A percentile compares a stretch with the other conserved stretches of the same genome.
phyloP scores from a whole-genome alignment of 1,139 yeast genomes.

The Entelexis paramagnoliae region DNA sequence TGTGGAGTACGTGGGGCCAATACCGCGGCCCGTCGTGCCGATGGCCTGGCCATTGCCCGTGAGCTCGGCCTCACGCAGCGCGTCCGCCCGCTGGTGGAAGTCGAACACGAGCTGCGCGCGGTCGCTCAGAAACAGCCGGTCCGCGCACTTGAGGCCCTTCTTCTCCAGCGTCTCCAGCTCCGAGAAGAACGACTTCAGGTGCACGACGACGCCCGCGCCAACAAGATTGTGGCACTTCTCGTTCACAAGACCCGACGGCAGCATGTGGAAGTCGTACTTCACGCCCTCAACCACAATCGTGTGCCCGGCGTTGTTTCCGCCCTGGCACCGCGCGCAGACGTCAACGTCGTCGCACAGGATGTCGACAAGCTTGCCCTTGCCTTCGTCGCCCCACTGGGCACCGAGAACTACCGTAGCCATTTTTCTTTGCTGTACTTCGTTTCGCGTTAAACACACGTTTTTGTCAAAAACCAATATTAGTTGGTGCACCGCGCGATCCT shows the following conservation, averaged over 20 bases:
- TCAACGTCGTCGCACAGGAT: conserved; percentile 86
- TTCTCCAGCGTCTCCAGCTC: conserved; percentile 72
- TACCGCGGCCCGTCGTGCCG: conserved; percentile 98
- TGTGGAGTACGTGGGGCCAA: conserved; percentile 96
- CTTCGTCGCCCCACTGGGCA: conserved; percentile 99
- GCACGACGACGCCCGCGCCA: conserved; percentile 96
- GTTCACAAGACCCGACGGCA: conserved; percentile 93
- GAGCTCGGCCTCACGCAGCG: conserved; percentile 85
- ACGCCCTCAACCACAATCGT: conserved; percentile 83
- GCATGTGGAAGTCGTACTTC: conserved; percentile 96
- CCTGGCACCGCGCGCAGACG: conserved; percentile 96
- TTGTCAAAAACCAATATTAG: background rate
- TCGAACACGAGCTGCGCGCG: conserved; percentile 96
- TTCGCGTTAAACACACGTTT: background rate
- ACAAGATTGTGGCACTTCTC: conserved; percentile 80
- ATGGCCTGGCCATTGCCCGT: conserved; percentile 69
- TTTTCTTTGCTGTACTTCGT: background rate
- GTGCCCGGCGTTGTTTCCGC: conserved; percentile 99
- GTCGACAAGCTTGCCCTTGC: conserved; percentile 95
- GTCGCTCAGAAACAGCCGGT: conserved; percentile 75
- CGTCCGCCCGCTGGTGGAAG: conserved; percentile 95
- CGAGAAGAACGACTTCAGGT: conserved; percentile 82
- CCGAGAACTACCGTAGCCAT: conserved; percentile 94
- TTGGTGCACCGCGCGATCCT: background rate
- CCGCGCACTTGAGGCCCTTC: conserved; percentile 63